Evolutionary conservation across 73 alveolate genomes (phyloP).

Genomic region (Stentor roeselii): DNA sequence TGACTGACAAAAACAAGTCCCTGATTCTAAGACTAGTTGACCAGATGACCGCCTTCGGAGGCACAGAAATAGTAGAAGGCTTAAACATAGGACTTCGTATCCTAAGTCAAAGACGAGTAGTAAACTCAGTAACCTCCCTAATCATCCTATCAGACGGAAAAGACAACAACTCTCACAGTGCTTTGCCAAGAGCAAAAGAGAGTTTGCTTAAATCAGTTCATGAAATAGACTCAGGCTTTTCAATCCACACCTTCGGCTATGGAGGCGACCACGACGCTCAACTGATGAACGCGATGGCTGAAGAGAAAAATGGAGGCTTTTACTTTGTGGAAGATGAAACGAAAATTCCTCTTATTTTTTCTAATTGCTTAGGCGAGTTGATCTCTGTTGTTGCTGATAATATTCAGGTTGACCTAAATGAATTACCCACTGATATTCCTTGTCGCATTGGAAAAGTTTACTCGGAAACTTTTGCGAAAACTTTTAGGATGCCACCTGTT

Average conservation of each 20-base stretch:
- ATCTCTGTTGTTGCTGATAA: conserved; percentile 48
- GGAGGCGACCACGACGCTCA: conserved; percentile 77
- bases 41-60: conserved; percentile 50
- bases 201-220: conserved; percentile 41
- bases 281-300: conserved; percentile 69
- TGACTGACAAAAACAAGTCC: conserved; percentile 46
- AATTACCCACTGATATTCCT: conserved; percentile 28
- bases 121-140: conserved; percentile 57
- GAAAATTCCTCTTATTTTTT: conserved; percentile 31
- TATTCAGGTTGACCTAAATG: conserved; percentile 25
- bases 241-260: conserved; percentile 78
- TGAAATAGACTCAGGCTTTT: conserved; percentile 46
- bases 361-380: conserved; percentile 43
- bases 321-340: conserved; percentile 46
- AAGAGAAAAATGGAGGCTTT: conserved; percentile 60
- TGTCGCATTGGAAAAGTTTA: conserved; percentile 42
- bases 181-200: conserved; percentile 35
- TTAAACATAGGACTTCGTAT: conserved; percentile 54
- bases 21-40: conserved; percentile 31
- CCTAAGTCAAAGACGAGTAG: conserved; percentile 48
- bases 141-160: conserved; percentile 76
- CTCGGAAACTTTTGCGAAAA: conserved; percentile 13
- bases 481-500: conserved; percentile 29
- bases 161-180: conserved; percentile 50
- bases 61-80: conserved; percentile 67